Evolutionary conservation across 768 basidiomycete genomes (phyloP).

Genomic region (Termitomyces sp.): DNA sequence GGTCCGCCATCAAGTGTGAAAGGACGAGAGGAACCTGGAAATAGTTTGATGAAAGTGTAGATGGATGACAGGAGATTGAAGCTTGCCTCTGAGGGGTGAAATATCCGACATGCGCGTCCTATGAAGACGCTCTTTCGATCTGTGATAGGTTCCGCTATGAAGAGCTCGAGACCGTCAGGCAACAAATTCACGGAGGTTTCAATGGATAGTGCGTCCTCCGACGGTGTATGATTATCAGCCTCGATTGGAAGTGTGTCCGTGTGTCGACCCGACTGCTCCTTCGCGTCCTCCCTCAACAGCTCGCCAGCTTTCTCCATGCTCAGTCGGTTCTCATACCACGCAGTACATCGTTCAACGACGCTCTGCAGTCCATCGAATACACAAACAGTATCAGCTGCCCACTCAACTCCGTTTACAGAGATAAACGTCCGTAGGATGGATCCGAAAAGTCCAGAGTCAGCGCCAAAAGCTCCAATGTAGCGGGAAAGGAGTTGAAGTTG

Average conservation of each 20-base stretch:
- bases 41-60: neutral
- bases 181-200: slow-evolving; percentile 17
- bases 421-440: slow-evolving; percentile 76
- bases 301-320: slow-evolving; percentile 50
- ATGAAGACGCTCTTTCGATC: slow-evolving; percentile 86
- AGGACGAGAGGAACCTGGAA: slow-evolving; percentile 63
- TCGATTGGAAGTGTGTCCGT: slow-evolving; percentile 2
- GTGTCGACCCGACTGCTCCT: slow-evolving; percentile 17
- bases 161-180: slow-evolving; percentile 61
- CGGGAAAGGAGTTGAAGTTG: slow-evolving; percentile 82
- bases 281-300: slow-evolving; percentile 48
- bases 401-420: slow-evolving; percentile 72
- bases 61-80: slow-evolving; percentile 2
- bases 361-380: slow-evolving; percentile 86
- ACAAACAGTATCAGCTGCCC: slow-evolving; percentile 65
- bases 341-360: slow-evolving; percentile 56
- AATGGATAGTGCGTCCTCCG: slow-evolving; percentile 8
- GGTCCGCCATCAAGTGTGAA: slow-evolving; percentile 62
- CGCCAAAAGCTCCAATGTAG: slow-evolving; percentile 77
- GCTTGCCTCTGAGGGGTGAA: slow-evolving; percentile 67
- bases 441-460: slow-evolving; percentile 70
- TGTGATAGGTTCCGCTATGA: slow-evolving; percentile 71
- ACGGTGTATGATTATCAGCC: neutral
- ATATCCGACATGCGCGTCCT: slow-evolving; percentile 78
- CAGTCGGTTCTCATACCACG: slow-evolving; percentile 70